phyloP scores from a whole-genome alignment of 257 asterid species.

The Ilex aquifolium region DNA sequence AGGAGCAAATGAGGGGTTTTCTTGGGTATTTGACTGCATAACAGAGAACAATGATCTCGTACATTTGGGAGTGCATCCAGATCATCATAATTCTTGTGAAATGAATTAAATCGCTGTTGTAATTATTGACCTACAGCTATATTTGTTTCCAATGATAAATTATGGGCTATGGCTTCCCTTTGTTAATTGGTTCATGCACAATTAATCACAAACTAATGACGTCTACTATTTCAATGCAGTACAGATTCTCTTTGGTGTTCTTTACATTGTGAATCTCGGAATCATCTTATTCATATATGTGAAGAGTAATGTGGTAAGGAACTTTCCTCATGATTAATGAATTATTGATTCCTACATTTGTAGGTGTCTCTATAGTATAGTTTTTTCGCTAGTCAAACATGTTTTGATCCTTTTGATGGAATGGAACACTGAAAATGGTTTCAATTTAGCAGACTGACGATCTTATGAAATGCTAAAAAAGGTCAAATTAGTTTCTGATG shows the following conservation, averaged over 20 bases:
- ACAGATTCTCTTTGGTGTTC: constrained; percentile 83
- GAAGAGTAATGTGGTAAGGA: constrained; percentile 86
- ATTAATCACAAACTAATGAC: neutral
- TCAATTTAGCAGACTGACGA: neutral
- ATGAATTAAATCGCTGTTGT: neutral
- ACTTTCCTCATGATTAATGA: constrained; percentile 7
- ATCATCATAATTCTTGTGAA: neutral
- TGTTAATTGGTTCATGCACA: neutral
- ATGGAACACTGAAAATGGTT: neutral
- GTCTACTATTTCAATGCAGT: constrained; percentile 17
- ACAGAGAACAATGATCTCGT: too few relatives aligned
- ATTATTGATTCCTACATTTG: neutral
- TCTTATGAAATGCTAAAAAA: neutral
- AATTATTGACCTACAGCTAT: neutral
- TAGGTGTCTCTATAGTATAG: neutral
- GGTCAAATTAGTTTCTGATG: neutral
- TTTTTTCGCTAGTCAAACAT: neutral
- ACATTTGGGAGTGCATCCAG: neutral
- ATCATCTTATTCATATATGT: constrained; percentile 63
- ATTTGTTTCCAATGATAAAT: neutral
- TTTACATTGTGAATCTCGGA: constrained; percentile 76
- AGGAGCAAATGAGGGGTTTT: too few relatives aligned
- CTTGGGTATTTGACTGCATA: too few relatives aligned
- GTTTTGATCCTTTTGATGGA: too few relatives aligned
- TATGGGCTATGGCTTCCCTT: neutral